These are phyloP conservation scores for Mycena olivaceomarginata DNA, from an alignment of 768 basidiomycete genomes.

Conservation along the genomic window DNA sequence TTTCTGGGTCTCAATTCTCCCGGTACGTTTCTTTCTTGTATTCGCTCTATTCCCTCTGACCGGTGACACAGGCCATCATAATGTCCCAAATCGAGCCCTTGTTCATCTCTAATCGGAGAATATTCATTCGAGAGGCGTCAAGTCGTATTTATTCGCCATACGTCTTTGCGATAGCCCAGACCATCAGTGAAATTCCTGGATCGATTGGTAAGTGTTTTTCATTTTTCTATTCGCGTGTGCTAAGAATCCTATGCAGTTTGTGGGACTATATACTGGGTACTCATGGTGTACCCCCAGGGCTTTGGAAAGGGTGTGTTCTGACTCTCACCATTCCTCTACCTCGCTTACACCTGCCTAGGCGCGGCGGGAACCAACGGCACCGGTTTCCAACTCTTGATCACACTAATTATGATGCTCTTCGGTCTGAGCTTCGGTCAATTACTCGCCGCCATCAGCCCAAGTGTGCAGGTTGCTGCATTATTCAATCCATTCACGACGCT, in stretches of 20 bases:
- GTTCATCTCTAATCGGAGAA: slow-evolving; percentile 83
- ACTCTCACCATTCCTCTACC: not conserved
- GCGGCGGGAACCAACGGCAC: slow-evolving; percentile 63
- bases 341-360: slow-evolving; percentile 66
- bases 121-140: slow-evolving; percentile 77
- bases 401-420: slow-evolving; percentile 80
- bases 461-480: slow-evolving; percentile 86
- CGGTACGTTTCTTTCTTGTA: slow-evolving; percentile 46
- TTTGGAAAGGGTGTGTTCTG: not conserved
- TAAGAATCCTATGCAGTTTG: slow-evolving; percentile 76
- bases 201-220: slow-evolving; percentile 13
- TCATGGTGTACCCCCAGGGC: slow-evolving; percentile 65
- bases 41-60: slow-evolving; percentile 60
- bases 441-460: slow-evolving; percentile 85
- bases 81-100: slow-evolving; percentile 90
- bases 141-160: slow-evolving; percentile 92
- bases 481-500: slow-evolving; percentile 86
- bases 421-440: slow-evolving; percentile 77
- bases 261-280: slow-evolving; percentile 83
- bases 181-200: slow-evolving; percentile 85
- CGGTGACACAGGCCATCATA: slow-evolving; percentile 80
- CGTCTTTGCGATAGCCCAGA: slow-evolving; percentile 89
- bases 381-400: slow-evolving; percentile 83
- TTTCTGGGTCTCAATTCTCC: slow-evolving; percentile 81
- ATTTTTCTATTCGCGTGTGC: not conserved